Conservation (phyloP, 2,329 filamentous ascomycete genomes). For the Hymenoscyphus albidus region DNA sequence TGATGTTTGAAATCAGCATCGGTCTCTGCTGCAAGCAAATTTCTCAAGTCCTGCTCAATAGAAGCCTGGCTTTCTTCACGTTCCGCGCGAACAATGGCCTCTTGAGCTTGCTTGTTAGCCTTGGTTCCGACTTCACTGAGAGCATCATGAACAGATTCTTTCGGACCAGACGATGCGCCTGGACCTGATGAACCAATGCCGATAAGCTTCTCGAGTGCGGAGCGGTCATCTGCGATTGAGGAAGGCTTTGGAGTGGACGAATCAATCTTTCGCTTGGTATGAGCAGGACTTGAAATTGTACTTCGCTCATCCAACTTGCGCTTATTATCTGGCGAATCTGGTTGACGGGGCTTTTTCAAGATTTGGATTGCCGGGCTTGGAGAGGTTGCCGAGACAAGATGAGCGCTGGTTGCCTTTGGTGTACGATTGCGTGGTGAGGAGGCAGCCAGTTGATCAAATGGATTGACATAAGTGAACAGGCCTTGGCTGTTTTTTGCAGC, state of each 20-base stretch:
- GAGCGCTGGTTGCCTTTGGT: slow-evolving; percentile 40
- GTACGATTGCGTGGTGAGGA: slow-evolving; percentile 59
- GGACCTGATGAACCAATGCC: slow-evolving; percentile 24
- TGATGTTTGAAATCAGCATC: slow-evolving; percentile 52
- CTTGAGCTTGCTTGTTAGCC: slow-evolving; percentile 58
- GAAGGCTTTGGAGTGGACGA: slow-evolving; percentile 24
- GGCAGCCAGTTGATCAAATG: slow-evolving; percentile 65
- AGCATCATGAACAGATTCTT: slow-evolving; percentile 68
- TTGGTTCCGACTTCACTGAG: slow-evolving; percentile 61
- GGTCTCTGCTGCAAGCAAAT: slow-evolving; percentile 49
- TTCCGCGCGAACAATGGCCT: slow-evolving; percentile 51
- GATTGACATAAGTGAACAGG: slow-evolving; percentile 68
- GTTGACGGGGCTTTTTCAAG: slow-evolving; percentile 33
- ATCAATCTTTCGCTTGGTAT: slow-evolving; percentile 32
- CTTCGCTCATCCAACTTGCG: slow-evolving; percentile 31
- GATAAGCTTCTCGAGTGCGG: slow-evolving; percentile 37
- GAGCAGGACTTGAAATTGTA: slow-evolving; percentile 26
- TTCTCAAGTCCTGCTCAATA: slow-evolving; percentile 47
- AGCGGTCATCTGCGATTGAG: slow-evolving; percentile 34
- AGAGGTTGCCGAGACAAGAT: slow-evolving; percentile 38
- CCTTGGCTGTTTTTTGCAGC: slow-evolving; percentile 25
- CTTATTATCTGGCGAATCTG: slow-evolving; percentile 28
- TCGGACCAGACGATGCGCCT: slow-evolving; percentile 33
- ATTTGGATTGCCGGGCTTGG: slow-evolving; percentile 33
- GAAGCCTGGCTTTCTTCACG: slow-evolving; percentile 46